Base-by-base conservation (phyloP, 805 yeast species). In the Ogataea populi-albae region DNA sequence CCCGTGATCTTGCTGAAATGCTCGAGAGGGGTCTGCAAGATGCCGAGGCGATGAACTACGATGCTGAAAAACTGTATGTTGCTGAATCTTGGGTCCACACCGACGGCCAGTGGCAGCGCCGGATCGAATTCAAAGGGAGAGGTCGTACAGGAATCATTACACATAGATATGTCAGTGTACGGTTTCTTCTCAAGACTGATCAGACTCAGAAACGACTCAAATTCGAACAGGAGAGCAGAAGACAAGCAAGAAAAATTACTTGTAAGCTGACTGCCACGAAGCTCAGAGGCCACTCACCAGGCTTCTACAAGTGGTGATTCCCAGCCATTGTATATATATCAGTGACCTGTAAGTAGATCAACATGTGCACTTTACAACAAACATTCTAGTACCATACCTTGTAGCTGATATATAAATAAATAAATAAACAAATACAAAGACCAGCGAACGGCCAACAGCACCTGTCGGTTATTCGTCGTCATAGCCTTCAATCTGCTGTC, bases 71-170 rank as follows among this genome's bases (percentile, higher is more conserved):
- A 24, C 59, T 88, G 27, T 86, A 81, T 51, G 73, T 91, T 38
- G 76, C 81, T 28, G 85, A 85, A 54, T 77, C 88, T 40, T 91
- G 97, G 97, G 79, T 79, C 18, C 97, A 96, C 26, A 79, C 88
- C 38, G 98, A 91, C 60, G 96, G 95, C 15, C 54, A 63, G 34
- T 78, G 83, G 80, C 52, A 56, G 19, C 81, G 77, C 59, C 74
- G 93, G 58, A 61, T 79, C 7, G 96, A 91, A 50, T 71, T 73
- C 56, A 88, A 87, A 66, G 96, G 93, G 46, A 79, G 98, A 66
- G 96, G 96, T 46, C 77, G 96, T 61, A 70, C 75, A 15, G 98
- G 98, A 57, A 63, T 85, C 38, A 73, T 84, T 33, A 73, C 70
- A 21, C 93, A 86, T 54, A 78, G 84, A 42, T 83, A 75, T 57